Conservation (phyloP, 2,329 filamentous ascomycete species). For the Ophiocordyceps camponoti-saundersi region DNA sequence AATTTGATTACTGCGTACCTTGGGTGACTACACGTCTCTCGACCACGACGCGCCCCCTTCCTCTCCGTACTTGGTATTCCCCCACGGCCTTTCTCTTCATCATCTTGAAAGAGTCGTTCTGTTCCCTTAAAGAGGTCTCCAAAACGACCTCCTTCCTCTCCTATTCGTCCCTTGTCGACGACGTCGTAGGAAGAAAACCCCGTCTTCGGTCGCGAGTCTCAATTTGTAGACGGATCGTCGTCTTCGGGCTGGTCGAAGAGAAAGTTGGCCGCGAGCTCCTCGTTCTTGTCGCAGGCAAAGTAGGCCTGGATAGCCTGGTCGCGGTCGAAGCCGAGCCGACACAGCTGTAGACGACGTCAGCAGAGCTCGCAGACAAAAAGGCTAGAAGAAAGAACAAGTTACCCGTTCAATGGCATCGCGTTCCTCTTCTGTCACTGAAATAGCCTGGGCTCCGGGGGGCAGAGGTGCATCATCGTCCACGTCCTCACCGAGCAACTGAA, state of each 20-base stretch:
- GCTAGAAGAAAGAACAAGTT: conserved; percentile 11
- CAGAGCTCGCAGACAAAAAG: not conserved
- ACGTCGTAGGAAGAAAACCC: not conserved
- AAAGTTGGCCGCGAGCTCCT: conserved; percentile 95
- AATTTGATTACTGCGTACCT: not conserved
- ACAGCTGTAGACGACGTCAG: conserved; percentile 41
- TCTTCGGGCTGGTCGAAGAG: conserved; percentile 95
- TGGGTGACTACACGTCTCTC: too few species aligned
- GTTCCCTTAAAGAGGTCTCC: not conserved
- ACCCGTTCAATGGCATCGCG: conserved; percentile 92
- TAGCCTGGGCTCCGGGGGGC: conserved; percentile 75
- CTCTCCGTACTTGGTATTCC: not conserved
- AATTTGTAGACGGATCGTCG: conserved; percentile 38
- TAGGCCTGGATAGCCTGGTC: conserved; percentile 95
- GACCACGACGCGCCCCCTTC: not conserved
- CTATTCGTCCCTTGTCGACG: not conserved
- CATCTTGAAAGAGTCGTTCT: conserved; percentile 12
- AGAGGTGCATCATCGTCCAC: conserved; percentile 68
- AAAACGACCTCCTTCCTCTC: not conserved
- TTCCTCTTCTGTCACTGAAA: conserved; percentile 89
- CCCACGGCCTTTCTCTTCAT: conserved; percentile 2
- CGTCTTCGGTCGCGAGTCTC: conserved; percentile 7
- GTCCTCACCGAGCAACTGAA: conserved; percentile 78
- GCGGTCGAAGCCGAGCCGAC: conserved; percentile 80
- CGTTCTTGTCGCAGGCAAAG: conserved; percentile 98